These are phyloP conservation scores for Candida hungchunana DNA, from an alignment of 805 yeast species.

Conservation along the genomic window DNA sequence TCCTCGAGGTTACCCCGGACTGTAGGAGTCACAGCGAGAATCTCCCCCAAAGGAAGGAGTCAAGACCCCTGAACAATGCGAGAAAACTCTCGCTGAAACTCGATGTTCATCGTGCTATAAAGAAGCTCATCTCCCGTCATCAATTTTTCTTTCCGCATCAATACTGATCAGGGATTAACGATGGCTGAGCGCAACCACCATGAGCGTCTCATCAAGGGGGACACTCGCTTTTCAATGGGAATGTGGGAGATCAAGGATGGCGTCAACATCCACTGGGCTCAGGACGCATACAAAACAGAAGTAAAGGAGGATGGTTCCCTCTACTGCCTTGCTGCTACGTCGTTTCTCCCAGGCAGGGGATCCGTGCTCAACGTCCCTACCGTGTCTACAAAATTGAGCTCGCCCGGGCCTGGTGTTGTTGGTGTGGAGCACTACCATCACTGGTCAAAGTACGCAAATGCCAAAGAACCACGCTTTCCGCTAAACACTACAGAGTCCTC, in stretches of 20 bases:
- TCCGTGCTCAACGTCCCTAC: constrained; percentile 21
- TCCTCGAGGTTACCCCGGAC: too few relatives aligned
- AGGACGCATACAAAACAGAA: constrained; percentile 17
- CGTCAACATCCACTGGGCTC: constrained; percentile 20
- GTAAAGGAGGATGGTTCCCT: constrained; percentile 14
- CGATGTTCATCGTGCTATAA: too few relatives aligned
- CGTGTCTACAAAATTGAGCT: constrained; percentile 16
- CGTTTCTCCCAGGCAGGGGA: constrained; percentile 12
- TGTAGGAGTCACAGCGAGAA: too few relatives aligned
- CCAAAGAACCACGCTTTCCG: constrained; percentile 19
- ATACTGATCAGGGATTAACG: too few relatives aligned
- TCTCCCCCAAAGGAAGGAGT: too few relatives aligned
- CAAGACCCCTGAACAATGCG: neutral
- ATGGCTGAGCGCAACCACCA: constrained; percentile 13
- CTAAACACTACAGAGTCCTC: constrained; percentile 6
- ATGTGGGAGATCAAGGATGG: constrained; percentile 24
- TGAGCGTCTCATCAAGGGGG: constrained; percentile 15
- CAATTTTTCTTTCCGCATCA: too few relatives aligned
- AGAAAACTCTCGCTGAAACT: constrained; percentile 3
- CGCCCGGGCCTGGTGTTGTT: constrained; percentile 18
- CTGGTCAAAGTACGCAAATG: constrained; percentile 15
- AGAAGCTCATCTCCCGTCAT: too few relatives aligned
- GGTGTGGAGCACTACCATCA: constrained; percentile 24
- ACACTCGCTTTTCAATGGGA: constrained; percentile 20
- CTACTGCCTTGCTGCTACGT: constrained; percentile 16